phyloP scores from a whole-genome alignment of 176 grass and related monocot species.

The Eragrostis nindensis region DNA sequence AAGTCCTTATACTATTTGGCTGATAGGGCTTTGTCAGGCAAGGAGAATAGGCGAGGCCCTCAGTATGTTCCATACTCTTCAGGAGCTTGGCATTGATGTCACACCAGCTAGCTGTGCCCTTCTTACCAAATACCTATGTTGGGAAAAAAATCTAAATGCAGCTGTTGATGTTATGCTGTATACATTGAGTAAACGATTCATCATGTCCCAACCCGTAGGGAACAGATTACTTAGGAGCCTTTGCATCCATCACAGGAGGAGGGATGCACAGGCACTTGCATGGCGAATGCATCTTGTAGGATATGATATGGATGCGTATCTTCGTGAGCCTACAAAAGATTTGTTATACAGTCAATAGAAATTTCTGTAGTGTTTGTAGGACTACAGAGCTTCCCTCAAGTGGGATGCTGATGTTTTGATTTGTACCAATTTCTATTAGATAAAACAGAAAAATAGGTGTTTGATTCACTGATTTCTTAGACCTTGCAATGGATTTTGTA shows the following conservation, averaged over 20 bases:
- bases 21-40: slow-evolving; percentile 78
- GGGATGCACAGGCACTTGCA: slow-evolving; percentile 64
- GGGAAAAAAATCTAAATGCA: slow-evolving; percentile 59
- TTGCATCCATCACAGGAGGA: slow-evolving; percentile 58
- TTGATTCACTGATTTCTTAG: slow-evolving; percentile 40
- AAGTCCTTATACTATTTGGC: slow-evolving; percentile 88
- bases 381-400: slow-evolving; percentile 44
- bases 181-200: slow-evolving; percentile 70
- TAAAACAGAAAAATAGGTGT: slow-evolving; percentile 36
- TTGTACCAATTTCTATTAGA: slow-evolving; percentile 51
- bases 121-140: slow-evolving; percentile 74
- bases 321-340: slow-evolving; percentile 64
- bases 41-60: slow-evolving; percentile 64
- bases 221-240: slow-evolving; percentile 79
- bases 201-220: slow-evolving; percentile 58
- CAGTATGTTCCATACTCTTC: slow-evolving; percentile 67
- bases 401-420: slow-evolving; percentile 54
- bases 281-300: slow-evolving; percentile 84
- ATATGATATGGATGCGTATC: slow-evolving; percentile 91
- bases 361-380: slow-evolving; percentile 42
- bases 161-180: slow-evolving; percentile 85
- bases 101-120: slow-evolving; percentile 67
- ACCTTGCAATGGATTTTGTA: slow-evolving; percentile 46
- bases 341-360: slow-evolving; percentile 65
- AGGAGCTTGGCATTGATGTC: slow-evolving; percentile 65